Evolutionary conservation across 2,329 filamentous ascomycete genomes (phyloP).

Genomic region (Byssochlamys sp.): DNA sequence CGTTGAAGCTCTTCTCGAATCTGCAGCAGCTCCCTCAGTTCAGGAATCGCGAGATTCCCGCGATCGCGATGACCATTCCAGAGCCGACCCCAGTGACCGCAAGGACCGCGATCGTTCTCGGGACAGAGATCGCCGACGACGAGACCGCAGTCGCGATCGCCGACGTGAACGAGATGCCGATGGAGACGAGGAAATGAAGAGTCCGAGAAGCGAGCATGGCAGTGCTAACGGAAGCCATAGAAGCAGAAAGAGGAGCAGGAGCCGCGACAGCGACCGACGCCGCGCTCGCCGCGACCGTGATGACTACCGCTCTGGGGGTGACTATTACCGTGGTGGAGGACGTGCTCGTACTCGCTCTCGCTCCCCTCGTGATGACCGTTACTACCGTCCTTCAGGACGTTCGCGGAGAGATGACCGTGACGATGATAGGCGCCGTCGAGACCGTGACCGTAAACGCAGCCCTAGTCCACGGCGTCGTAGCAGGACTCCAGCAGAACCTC

Average conservation of each 20-base stretch:
- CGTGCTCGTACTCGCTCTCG: conserved; percentile 61
- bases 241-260: conserved; percentile 71
- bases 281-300: conserved; percentile 62
- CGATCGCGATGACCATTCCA: conserved; percentile 50
- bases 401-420: conserved; percentile 41
- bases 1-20: conserved; percentile 84
- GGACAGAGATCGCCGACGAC: conserved; percentile 49
- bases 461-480: conserved; percentile 31
- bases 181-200: conserved; percentile 52
- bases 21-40: conserved; percentile 54
- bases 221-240: conserved; percentile 60
- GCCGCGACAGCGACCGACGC: conserved; percentile 65
- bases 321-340: conserved; percentile 59
- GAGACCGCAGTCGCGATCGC: conserved; percentile 50
- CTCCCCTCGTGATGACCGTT: conserved; percentile 55
- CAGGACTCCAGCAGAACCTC: conserved; percentile 53
- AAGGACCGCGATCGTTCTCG: conserved; percentile 38
- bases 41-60: conserved; percentile 27
- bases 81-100: conserved; percentile 46
- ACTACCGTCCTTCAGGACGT: conserved; percentile 43
- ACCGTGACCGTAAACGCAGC: conserved; percentile 44
- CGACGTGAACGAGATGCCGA: conserved; percentile 44
- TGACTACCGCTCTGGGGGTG: conserved; percentile 48
- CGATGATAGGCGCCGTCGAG: conserved; percentile 38
- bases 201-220: conserved; percentile 64